Evolutionary conservation across 352 stramenopile species (phyloP).

Genomic region (Pythium chondricola): DNA sequence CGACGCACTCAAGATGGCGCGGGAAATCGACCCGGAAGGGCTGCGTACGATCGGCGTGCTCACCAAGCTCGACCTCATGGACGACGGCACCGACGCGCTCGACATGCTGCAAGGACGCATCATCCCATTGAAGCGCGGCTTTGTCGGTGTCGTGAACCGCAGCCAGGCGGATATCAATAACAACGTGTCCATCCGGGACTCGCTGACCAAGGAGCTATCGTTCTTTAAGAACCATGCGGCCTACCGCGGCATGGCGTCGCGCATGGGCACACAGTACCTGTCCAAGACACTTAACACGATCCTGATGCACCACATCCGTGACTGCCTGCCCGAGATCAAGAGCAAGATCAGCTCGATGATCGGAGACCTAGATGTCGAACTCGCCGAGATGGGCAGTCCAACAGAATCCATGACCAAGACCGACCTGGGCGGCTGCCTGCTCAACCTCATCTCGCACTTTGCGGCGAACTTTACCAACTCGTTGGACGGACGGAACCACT

Average conservation of each 20-base stretch:
- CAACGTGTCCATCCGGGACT: conserved; percentile 93
- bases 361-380: conserved; percentile 91
- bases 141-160: conserved; percentile 98
- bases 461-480: conserved; percentile 87
- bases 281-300: conserved; percentile 97
- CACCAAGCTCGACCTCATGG: conserved; percentile 99
- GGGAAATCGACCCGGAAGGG: conserved; percentile 89
- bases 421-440: conserved; percentile 90
- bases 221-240: conserved; percentile 98
- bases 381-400: conserved; percentile 92
- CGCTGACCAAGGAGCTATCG: conserved; percentile 91
- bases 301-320: conserved; percentile 98
- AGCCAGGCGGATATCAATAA: conserved; percentile 98
- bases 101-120: conserved; percentile 96
- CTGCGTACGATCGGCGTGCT: conserved; percentile 98
- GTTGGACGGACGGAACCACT: conserved; percentile 81
- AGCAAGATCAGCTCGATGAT: conserved; percentile 95
- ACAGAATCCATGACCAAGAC: conserved; percentile 86
- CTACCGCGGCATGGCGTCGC: conserved; percentile 91
- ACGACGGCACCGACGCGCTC: conserved; percentile 97
- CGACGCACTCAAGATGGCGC: conserved; percentile 97
- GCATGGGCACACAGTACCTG: conserved; percentile 95
- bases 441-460: conserved; percentile 94
- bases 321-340: conserved; percentile 98
- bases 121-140: conserved; percentile 96